Percentiles rank a stretch among this genome's conserved stretches.
phyloP scores from a whole-genome alignment of 306 rosid species.

The Cicer arietinum region DNA sequence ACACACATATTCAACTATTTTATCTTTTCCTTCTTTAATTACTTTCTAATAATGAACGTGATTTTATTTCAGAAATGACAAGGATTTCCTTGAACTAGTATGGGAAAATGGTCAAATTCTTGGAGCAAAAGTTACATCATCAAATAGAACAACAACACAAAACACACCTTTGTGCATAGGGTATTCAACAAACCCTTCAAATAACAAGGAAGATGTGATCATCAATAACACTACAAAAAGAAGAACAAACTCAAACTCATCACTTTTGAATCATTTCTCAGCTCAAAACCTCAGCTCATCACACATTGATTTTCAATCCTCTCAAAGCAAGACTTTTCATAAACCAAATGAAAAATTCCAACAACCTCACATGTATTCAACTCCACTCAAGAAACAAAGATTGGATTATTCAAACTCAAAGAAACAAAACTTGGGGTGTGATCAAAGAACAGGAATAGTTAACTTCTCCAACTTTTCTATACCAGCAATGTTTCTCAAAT shows the following conservation, averaged over 20 bases:
- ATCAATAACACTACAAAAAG: constrained; percentile 25
- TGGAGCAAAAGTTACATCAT: constrained; percentile 41
- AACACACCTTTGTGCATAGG: constrained; percentile 22
- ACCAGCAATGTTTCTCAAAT: constrained; percentile 42
- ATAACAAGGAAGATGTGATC: background rate
- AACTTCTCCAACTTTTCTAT: constrained; percentile 50
- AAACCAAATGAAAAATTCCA: background rate
- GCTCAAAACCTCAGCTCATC: background rate
- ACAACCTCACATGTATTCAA: constrained; percentile 12
- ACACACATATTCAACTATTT: background rate
- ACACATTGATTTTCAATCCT: background rate
- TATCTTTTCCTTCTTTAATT: background rate
- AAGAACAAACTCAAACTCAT: background rate
- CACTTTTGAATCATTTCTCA: too few relatives aligned
- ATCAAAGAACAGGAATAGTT: constrained; percentile 28
- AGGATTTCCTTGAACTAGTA: constrained; percentile 49
- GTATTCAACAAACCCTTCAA: background rate
- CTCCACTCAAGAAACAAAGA: constrained; percentile 37
- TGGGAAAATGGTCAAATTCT: constrained; percentile 51
- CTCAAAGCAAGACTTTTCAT: background rate
- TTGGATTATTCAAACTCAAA: constrained; percentile 21
- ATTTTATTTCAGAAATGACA: constrained; percentile 45
- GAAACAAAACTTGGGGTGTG: constrained; percentile 26
- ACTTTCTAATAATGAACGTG: background rate
- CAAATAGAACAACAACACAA: background rate